Evolutionary conservation across 345 rosid genomes (phyloP).

Genomic region (Diplotaxis tenuifolia): DNA sequence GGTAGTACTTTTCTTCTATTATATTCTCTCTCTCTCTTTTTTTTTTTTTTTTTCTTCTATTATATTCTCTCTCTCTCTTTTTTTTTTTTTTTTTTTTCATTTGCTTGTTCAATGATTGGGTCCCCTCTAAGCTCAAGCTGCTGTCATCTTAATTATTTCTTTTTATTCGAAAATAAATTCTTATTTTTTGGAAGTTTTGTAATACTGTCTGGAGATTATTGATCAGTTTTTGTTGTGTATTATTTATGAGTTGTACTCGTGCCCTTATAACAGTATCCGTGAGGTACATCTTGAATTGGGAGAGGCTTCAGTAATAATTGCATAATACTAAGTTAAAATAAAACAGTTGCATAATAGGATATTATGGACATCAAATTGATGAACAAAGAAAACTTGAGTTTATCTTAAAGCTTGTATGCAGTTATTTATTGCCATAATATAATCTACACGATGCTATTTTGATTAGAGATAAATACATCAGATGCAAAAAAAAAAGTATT

Average conservation of each 20-base stretch:
- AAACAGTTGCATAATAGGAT: neutral
- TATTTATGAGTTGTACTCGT: constrained; percentile 37
- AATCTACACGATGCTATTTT: neutral
- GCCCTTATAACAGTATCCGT: constrained; percentile 15
- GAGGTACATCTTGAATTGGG: constrained; percentile 13
- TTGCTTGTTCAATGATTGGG: constrained; percentile 38
- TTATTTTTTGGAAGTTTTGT: constrained; percentile 33
- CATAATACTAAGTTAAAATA: too few species aligned
- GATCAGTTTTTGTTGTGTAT: constrained; percentile 21
- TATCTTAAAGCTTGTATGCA: neutral
- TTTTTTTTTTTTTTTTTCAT: neutral
- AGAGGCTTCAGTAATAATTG: neutral
- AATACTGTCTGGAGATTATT: constrained; percentile 33
- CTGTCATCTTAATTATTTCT: constrained; percentile 35
- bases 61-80: constrained; percentile 7
- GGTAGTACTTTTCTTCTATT: constrained; percentile 38
- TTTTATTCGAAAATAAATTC: constrained; percentile 11
- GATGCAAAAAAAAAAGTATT: neutral
- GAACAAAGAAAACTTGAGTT: neutral
- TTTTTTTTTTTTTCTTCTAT: too few species aligned
- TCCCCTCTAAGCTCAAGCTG: constrained; percentile 31
- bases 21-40: neutral
- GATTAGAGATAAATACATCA: neutral
- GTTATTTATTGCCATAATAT: neutral
- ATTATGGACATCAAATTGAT: neutral